A percentile compares a stretch with the other conserved stretches of the same genome.
phyloP scores from a whole-genome alignment of 306 rosid genomes.

The Clitoria ternatea region DNA sequence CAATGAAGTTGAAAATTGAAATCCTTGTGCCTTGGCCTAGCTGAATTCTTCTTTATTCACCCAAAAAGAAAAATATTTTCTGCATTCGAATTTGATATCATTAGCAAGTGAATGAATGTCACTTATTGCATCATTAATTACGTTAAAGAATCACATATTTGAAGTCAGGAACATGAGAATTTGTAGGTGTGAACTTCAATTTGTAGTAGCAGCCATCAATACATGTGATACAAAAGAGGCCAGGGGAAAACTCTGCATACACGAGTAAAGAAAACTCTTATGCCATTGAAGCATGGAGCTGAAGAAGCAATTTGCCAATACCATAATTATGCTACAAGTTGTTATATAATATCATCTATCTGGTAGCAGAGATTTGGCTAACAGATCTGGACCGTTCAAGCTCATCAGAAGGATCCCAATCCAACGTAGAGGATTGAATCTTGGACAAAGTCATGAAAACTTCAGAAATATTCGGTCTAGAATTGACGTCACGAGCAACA shows the following conservation, averaged over 20 bases:
- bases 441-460: slow-evolving; percentile 52
- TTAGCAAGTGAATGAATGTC: neutral
- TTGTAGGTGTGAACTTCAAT: neutral
- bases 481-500: slow-evolving; percentile 44
- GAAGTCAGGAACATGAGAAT: neutral
- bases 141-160: neutral
- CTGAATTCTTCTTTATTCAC: no score
- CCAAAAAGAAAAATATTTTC: no score
- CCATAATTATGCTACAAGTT: neutral
- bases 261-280: neutral
- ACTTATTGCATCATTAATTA: neutral
- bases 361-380: slow-evolving; percentile 24
- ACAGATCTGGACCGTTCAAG: slow-evolving; percentile 42
- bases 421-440: slow-evolving; percentile 51
- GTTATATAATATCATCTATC: slow-evolving; percentile 30
- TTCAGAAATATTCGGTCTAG: slow-evolving; percentile 49
- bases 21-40: neutral
- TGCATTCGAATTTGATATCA: neutral
- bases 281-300: neutral
- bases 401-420: slow-evolving; percentile 73
- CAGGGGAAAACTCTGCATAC: neutral
- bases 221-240: neutral
- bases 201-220: neutral
- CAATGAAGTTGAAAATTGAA: neutral
- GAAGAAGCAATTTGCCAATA: neutral